phyloP scores from a whole-genome alignment of 306 rosid genomes.

The Rosa lucieae region DNA sequence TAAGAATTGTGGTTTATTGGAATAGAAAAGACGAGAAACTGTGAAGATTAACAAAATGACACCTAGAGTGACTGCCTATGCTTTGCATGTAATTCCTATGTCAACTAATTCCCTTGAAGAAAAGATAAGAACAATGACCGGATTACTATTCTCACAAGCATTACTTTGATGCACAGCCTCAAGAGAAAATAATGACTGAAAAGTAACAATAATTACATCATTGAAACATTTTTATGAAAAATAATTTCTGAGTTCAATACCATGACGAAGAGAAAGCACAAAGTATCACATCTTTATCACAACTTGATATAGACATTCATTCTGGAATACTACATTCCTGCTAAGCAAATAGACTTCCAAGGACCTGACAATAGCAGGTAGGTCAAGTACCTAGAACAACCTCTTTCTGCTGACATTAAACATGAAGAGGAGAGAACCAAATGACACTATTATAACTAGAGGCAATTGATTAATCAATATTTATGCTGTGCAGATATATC shows the following conservation, averaged over 20 bases:
- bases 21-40: constrained; percentile 19
- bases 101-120: neutral
- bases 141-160: neutral
- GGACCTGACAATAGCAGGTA: constrained; percentile 3
- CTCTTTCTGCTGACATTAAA: neutral
- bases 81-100: neutral
- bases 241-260: neutral
- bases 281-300: neutral
- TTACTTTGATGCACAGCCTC: neutral
- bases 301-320: neutral
- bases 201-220: neutral
- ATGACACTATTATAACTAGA: neutral
- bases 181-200: neutral
- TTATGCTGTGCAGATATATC: neutral
- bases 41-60: neutral
- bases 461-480: neutral
- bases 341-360: neutral
- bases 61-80: neutral
- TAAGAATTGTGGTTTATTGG: constrained; percentile 12
- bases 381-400: neutral
- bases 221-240: neutral
- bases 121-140: neutral
- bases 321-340: neutral
- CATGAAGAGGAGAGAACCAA: neutral
- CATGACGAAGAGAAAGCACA: neutral